phyloP scores from a whole-genome alignment of 768 basidiomycete species.

The Lentinula detonsa region DNA sequence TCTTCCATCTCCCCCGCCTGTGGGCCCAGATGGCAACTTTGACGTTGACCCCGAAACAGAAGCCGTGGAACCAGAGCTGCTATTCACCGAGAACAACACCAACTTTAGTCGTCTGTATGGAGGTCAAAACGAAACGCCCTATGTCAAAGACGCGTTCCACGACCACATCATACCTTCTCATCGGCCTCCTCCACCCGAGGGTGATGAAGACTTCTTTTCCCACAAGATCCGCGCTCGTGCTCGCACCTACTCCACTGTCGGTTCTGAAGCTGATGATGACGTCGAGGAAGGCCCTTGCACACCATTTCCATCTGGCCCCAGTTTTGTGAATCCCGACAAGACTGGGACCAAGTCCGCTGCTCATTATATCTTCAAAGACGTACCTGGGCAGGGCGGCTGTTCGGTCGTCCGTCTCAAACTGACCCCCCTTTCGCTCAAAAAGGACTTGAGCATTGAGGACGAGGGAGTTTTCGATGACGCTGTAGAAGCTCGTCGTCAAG shows the following conservation, averaged over 20 bases:
- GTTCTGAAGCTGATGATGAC: conserved; percentile 24
- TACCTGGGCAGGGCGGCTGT: conserved; percentile 90
- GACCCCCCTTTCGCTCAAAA: conserved; percentile 68
- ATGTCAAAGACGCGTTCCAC: conserved; percentile 97
- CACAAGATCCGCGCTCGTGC: conserved; percentile 38
- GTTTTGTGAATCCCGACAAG: conserved; percentile 82
- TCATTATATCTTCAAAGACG: conserved; percentile 82
- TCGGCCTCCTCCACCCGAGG: conserved; percentile 51
- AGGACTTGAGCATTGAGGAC: conserved; percentile 77
- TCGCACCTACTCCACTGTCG: conserved; percentile 39
- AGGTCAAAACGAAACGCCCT: conserved; percentile 74
- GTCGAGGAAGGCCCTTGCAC: conserved; percentile 54
- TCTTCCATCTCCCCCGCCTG: conserved; percentile 88
- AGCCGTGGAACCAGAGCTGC: conserved; percentile 71
- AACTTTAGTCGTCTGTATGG: conserved; percentile 91
- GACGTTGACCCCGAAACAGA: conserved; percentile 60
- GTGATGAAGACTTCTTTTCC: conserved; percentile 38
- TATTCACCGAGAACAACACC: conserved; percentile 98
- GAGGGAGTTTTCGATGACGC: conserved; percentile 85
- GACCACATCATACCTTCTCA: conserved; percentile 92
- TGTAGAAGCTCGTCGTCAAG: conserved; percentile 85
- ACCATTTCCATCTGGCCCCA: conserved; percentile 43
- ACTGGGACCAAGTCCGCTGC: conserved; percentile 91
- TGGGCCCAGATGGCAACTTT: conserved; percentile 62
- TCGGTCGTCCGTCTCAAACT: conserved; percentile 93